A percentile compares a stretch with the other conserved stretches of the same genome.
Evolutionary conservation across 2,329 filamentous ascomycete genomes (phyloP).

Genomic region (Arachnomyces sp.): DNA sequence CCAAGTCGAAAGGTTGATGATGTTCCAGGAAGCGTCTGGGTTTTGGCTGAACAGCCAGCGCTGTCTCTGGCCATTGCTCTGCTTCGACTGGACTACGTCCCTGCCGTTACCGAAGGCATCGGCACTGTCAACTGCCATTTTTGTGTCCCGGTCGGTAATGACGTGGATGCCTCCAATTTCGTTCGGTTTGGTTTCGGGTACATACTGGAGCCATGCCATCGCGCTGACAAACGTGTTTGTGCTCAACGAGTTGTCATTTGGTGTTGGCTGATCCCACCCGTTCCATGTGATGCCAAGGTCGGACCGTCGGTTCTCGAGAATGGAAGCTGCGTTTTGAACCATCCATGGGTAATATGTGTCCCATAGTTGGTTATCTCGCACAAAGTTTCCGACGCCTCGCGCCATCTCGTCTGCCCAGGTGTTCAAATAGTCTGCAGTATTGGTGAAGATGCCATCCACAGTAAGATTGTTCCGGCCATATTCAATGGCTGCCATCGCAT

Average conservation of each 20-base stretch:
- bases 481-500: constrained; percentile 1
- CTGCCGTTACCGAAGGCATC: too few species aligned
- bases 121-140: too few species aligned
- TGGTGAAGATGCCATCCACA: constrained; percentile 6
- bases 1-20: constrained; percentile 5
- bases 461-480: constrained; percentile 1
- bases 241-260: background rate
- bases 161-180: constrained; percentile 4
- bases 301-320: background rate
- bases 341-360: constrained; percentile 1
- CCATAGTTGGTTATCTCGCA: constrained; percentile 5
- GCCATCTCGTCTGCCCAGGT: constrained; percentile 8
- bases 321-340: constrained; percentile 3
- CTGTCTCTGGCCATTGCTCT: background rate
- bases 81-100: background rate
- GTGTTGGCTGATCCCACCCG: constrained; percentile 3
- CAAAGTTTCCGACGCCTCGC: constrained; percentile 4
- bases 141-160: background rate
- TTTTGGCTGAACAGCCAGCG: constrained; percentile 4
- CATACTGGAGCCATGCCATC: constrained; percentile 6
- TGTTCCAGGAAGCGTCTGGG: constrained; percentile 5
- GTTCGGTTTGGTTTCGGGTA: background rate
- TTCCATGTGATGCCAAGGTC: constrained; percentile 5
- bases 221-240: constrained; percentile 6
- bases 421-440: constrained; percentile 3